Percentiles rank a stretch among this genome's conserved stretches.
Evolutionary conservation across 441 rosid species (phyloP).

Genomic region (Arabidopsis hybrid): DNA sequence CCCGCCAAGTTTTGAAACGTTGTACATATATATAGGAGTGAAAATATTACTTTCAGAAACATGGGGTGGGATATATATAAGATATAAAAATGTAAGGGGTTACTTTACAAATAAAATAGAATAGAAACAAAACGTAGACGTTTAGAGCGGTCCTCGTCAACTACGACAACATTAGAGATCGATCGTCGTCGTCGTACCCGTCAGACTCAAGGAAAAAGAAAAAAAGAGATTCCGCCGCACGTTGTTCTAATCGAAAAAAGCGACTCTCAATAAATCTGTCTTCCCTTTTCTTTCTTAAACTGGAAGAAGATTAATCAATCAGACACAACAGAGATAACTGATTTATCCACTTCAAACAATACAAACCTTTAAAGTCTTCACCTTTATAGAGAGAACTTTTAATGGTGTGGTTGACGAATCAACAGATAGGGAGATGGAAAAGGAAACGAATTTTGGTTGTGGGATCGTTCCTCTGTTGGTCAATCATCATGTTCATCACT

Average conservation of each 20-base stretch:
- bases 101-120: slow-evolving; percentile 7
- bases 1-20: background rate
- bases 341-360: background rate
- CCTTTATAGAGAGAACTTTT: slow-evolving; percentile 31
- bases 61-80: background rate
- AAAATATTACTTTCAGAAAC: background rate
- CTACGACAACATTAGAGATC: slow-evolving; percentile 30
- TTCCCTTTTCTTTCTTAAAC: slow-evolving; percentile 34
- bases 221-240: slow-evolving; percentile 44
- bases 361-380: slow-evolving; percentile 14
- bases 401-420: slow-evolving; percentile 65
- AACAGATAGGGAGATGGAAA: slow-evolving; percentile 55
- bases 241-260: slow-evolving; percentile 46
- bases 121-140: slow-evolving; percentile 1
- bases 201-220: slow-evolving; percentile 22
- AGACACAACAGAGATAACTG: slow-evolving; percentile 8
- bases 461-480: slow-evolving; percentile 61
- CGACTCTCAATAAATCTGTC: slow-evolving; percentile 5
- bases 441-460: slow-evolving; percentile 51
- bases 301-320: slow-evolving; percentile 10
- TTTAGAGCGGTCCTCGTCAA: slow-evolving; percentile 36
- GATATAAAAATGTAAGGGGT: background rate
- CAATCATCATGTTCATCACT: slow-evolving; percentile 66
- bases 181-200: slow-evolving; percentile 43
- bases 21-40: background rate